A percentile compares a stretch with the other conserved stretches of the same genome.
Conservation (phyloP, 2,329 filamentous ascomycete genomes). For the Talaromyces albobiverticillius region DNA sequence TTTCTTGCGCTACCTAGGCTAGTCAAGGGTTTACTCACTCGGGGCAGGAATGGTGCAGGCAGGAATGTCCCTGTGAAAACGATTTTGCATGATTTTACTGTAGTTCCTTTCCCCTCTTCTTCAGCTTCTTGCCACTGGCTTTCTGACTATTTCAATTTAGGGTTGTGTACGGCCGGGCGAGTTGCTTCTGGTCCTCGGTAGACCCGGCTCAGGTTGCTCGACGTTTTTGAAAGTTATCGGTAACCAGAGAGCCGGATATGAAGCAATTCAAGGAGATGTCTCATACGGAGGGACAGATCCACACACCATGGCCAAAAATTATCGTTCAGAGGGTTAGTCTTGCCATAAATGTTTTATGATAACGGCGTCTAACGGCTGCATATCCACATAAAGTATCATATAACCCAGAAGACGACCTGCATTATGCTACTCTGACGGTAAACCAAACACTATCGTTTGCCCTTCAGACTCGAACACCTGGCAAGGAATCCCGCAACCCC, state of each 20-base stretch:
- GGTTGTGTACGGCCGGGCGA: slow-evolving; percentile 41
- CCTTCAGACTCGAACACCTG: slow-evolving; percentile 65
- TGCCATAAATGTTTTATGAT: background rate
- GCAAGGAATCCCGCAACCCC: slow-evolving; percentile 57
- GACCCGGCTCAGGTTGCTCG: slow-evolving; percentile 54
- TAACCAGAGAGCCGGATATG: slow-evolving; percentile 63
- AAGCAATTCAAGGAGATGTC: slow-evolving; percentile 55
- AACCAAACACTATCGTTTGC: slow-evolving; percentile 73
- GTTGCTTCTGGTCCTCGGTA: slow-evolving; percentile 36
- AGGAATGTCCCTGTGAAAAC: slow-evolving; percentile 56
- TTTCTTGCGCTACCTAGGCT: slow-evolving; percentile 51
- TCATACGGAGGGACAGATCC: slow-evolving; percentile 57
- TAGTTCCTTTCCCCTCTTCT: slow-evolving; percentile 16
- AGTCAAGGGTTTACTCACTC: slow-evolving; percentile 43
- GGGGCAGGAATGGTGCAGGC: slow-evolving; percentile 26
- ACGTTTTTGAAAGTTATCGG: slow-evolving; percentile 81
- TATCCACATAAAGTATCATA: slow-evolving; percentile 9
- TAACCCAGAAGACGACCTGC: slow-evolving; percentile 29
- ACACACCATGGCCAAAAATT: slow-evolving; percentile 49
- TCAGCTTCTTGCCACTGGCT: too few species aligned
- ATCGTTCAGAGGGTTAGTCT: slow-evolving; percentile 40
- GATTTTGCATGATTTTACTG: slow-evolving; percentile 63
- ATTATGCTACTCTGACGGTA: slow-evolving; percentile 75
- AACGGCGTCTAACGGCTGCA: background rate
- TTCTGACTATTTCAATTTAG: slow-evolving; percentile 17